These are phyloP conservation scores for Zychaea mexicana DNA, from an alignment of 371 early-diverging fungal species.

Conservation along the genomic window DNA sequence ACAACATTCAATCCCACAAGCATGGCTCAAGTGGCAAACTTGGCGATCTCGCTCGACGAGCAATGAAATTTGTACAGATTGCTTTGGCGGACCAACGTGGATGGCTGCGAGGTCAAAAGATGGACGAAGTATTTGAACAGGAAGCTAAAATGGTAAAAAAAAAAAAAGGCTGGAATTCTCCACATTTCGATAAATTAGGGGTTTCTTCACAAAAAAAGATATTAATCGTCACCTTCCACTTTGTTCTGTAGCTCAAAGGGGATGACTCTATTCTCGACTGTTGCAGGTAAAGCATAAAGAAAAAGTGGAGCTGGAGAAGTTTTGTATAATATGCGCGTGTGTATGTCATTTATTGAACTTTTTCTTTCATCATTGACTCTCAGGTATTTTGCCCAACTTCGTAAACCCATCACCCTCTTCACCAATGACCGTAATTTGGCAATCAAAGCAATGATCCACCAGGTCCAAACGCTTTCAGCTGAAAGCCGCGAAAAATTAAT, in stretches of 20 bases:
- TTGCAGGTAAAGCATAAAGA: conserved; percentile 28
- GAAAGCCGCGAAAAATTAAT: conserved; percentile 25
- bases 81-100: conserved; percentile 12
- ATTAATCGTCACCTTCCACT: not conserved
- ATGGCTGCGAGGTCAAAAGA: conserved; percentile 35
- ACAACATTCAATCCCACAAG: not conserved
- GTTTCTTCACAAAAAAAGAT: not conserved
- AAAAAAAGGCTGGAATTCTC: too few relatives aligned
- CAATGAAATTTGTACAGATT: conserved; percentile 36
- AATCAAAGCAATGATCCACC: conserved; percentile 51
- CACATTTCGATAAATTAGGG: conserved; percentile 3
- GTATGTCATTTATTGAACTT: not conserved
- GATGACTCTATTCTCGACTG: conserved; percentile 48
- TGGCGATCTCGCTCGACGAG: conserved; percentile 28
- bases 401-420: conserved; percentile 22
- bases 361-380: not conserved
- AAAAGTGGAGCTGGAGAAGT: not conserved
- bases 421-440: conserved; percentile 47
- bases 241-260: conserved; percentile 15
- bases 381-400: conserved; percentile 27
- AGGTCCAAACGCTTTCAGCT: conserved; percentile 30
- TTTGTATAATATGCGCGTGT: not conserved
- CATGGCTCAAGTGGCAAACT: not conserved
- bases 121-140: conserved; percentile 22
- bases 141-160: conserved; percentile 16